Percentiles rank a stretch among this genome's conserved stretches.
Conservation (phyloP, 2,329 filamentous ascomycete genomes). For the Aspergillus melleus region DNA sequence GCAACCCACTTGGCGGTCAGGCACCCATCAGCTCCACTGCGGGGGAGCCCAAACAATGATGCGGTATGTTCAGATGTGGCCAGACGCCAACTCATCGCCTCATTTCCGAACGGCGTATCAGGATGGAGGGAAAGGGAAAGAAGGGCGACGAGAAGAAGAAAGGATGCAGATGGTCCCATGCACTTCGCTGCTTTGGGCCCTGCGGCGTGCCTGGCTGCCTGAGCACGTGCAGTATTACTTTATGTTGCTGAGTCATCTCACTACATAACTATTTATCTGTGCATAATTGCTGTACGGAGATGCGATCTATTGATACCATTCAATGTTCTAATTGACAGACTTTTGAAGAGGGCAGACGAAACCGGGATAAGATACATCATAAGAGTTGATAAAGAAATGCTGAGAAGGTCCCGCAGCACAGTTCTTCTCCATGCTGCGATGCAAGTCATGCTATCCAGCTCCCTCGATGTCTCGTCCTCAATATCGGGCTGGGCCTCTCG, state of each 20-base stretch:
- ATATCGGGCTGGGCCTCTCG: too few species aligned
- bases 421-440: too few species aligned
- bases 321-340: too few species aligned
- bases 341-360: too few species aligned
- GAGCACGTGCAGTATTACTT: neutral
- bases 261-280: neutral
- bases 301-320: neutral
- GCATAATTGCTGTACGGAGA: too few species aligned
- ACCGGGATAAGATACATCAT: too few species aligned
- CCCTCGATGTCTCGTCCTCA: too few species aligned
- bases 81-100: constrained; percentile 16
- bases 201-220: neutral
- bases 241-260: neutral
- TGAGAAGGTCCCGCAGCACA: too few species aligned
- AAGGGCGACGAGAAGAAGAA: too few species aligned
- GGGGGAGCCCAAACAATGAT: constrained; percentile 21
- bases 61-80: constrained; percentile 8
- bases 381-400: too few species aligned
- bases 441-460: too few species aligned
- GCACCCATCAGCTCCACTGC: constrained; percentile 22
- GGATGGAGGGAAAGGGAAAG: neutral
- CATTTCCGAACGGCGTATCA: constrained; percentile 5
- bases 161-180: neutral
- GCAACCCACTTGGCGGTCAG: constrained; percentile 21
- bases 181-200: neutral